Evolutionary conservation across 1,284 basidiomycete species (phyloP), one percentile per base, ranked within the genome.

Genomic region (Tylopilus sp.): DNA sequence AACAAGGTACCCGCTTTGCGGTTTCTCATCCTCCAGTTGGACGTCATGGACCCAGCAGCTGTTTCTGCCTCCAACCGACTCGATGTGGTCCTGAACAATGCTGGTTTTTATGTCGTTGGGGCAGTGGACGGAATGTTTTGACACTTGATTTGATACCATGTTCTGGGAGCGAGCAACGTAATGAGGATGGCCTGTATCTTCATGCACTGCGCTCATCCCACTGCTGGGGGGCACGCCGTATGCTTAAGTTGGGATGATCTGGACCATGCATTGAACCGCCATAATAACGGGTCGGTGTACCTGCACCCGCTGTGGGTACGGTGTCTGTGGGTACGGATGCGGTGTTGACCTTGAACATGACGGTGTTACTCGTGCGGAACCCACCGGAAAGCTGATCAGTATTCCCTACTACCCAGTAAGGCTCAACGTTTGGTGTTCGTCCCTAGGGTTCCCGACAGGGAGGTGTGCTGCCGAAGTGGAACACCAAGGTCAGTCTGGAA

Each of bases 21-120:
- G 23, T 55, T 65, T 19, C 51, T 67, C 39, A 41, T 62, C 38
- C 58, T 66, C 19, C 57, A 46, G 13, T 42, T 68, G 9, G 66
- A 71, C 37, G 66, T 70, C 23, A 51, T 52, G 2, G 51, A 59
- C 6, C 16, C 59, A 4, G 35, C 37, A 6, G 51, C 67, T 4
- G 18, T 56, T 31, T 36, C 54, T 4, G 38, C 48, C 18, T 71
- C 69, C 37, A 43, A 51, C 25, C 54, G 63, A 10, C 30, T 69
- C 8, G 69, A 71, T 23, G 56, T 71, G 2, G 65, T 69, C n/a
- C 21, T 69, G 2, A 71, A 70, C 11, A 71, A 71, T n/a, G 66
- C 68, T 1, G 67, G 67, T n/a, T 59, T 54, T 44, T 61, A 37
- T 6, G 48, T 60, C 2, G 38, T 59, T 15, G 59, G 49, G 3